Evolutionary conservation across 768 basidiomycete genomes (phyloP).

Genomic region (Pleurotus giganteus): DNA sequence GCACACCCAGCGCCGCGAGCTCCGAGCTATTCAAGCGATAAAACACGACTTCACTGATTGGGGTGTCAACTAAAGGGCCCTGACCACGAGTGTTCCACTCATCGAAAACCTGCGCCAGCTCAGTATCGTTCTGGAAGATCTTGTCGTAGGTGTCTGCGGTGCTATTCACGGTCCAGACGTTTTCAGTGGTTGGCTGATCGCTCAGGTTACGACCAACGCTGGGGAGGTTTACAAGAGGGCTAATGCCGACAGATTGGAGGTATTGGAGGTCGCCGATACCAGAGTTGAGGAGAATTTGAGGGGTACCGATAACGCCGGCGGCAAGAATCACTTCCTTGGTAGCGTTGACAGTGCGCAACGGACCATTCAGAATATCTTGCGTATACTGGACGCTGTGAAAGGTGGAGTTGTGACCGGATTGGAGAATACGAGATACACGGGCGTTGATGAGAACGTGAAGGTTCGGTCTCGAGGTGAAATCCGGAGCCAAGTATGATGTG

Average conservation of each 20-base stretch:
- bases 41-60: conserved; percentile 15
- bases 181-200: conserved; percentile 17
- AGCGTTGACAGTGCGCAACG: conserved; percentile 9
- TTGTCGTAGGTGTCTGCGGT: conserved; percentile 14
- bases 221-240: conserved; percentile 17
- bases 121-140: conserved; percentile 12
- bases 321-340: conserved; percentile 26
- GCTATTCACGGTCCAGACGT: conserved; percentile 5
- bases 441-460: conserved; percentile 20
- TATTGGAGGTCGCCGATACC: conserved; percentile 21
- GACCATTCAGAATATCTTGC: not conserved
- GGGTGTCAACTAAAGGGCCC: conserved; percentile 15
- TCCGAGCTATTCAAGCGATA: too few relatives aligned
- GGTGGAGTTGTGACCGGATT: not conserved
- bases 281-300: conserved; percentile 21
- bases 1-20: not conserved
- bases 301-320: conserved; percentile 26
- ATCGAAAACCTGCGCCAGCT: conserved; percentile 7
- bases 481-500: conserved; percentile 21
- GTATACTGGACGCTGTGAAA: conserved; percentile 10
- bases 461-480: conserved; percentile 22
- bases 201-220: conserved; percentile 26
- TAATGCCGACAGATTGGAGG: conserved; percentile 13
- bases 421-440: conserved; percentile 14
- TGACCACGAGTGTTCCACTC: conserved; percentile 17